Percentiles rank a stretch among this genome's conserved stretches.
Conservation (phyloP, 2,329 filamentous ascomycete genomes). For the Dactylellina haptotyla region DNA sequence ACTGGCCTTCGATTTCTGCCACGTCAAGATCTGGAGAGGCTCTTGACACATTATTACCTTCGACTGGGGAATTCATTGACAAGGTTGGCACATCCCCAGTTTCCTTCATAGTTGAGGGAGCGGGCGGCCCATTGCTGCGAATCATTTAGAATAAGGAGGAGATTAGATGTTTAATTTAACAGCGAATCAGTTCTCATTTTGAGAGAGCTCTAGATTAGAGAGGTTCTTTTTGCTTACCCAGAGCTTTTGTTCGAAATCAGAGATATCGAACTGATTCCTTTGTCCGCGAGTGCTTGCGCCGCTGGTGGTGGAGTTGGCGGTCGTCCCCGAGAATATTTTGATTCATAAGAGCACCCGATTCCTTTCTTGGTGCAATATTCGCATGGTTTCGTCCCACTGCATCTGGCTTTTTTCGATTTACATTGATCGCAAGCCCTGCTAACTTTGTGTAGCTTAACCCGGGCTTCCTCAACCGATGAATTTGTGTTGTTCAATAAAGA, state of each 20-base stretch:
- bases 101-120: neutral
- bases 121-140: no score
- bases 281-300: neutral
- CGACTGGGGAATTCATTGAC: conserved; percentile 20
- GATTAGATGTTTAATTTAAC: no score
- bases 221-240: no score
- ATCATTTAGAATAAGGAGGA: neutral
- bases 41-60: conserved; percentile 55
- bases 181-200: no score
- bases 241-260: no score
- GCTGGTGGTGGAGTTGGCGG: conserved; percentile 61
- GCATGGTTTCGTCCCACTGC: conserved; percentile 62
- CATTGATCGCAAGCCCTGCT: conserved; percentile 62
- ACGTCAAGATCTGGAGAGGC: conserved; percentile 64
- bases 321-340: conserved; percentile 61
- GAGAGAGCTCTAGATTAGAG: no score
- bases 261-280: no score
- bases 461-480: neutral
- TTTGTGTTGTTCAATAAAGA: conserved; percentile 34
- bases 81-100: conserved; percentile 1
- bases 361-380: conserved; percentile 59
- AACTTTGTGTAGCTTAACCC: conserved; percentile 59
- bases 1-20: conserved; percentile 68
- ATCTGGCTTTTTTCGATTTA: conserved; percentile 62
- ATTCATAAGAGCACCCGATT: conserved; percentile 60